phyloP scores from a whole-genome alignment of 495 filamentous ascomycete species.

The Durotheca rogersii region DNA sequence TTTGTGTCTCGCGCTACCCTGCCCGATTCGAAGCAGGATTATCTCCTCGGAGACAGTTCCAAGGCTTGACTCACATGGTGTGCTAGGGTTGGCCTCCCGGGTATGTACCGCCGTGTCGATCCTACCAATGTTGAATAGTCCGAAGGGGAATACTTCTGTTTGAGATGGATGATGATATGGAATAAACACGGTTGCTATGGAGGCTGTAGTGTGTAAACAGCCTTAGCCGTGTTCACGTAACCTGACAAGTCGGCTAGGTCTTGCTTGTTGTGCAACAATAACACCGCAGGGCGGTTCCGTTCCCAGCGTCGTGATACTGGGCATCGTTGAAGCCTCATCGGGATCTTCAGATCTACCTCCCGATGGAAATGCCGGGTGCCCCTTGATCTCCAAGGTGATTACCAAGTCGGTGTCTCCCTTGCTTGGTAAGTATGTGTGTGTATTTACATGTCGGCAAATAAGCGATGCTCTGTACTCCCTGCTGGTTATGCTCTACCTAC shows the following conservation, averaged over 20 bases:
- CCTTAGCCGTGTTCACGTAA: conserved; percentile 13
- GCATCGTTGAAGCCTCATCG: conserved; percentile 12
- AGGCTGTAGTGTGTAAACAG: too few species aligned
- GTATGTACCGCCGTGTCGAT: conserved; percentile 8
- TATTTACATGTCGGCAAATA: too few species aligned
- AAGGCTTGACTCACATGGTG: conserved; percentile 10
- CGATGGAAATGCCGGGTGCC: conserved; percentile 9
- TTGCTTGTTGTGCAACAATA: conserved; percentile 15
- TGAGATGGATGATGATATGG: conserved; percentile 5
- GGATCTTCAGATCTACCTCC: conserved; percentile 4
- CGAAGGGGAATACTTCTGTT: conserved; percentile 3
- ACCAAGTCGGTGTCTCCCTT: conserved; percentile 7
- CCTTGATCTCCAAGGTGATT: not conserved
- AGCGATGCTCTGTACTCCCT: too few species aligned
- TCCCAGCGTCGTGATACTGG: conserved; percentile 4
- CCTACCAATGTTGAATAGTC: conserved; percentile 4
- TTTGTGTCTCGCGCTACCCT: conserved; percentile 19
- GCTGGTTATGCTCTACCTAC: too few species aligned
- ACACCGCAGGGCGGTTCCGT: conserved; percentile 8
- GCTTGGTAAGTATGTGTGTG: not conserved
- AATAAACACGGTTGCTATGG: too few species aligned
- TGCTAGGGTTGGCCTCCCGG: not conserved
- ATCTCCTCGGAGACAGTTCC: conserved; percentile 1
- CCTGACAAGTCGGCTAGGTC: not conserved
- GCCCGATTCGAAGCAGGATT: not conserved